These are phyloP conservation scores for Bimuria novae-zelandiae DNA, from an alignment of 2,329 filamentous ascomycete genomes.

Conservation along the genomic window DNA sequence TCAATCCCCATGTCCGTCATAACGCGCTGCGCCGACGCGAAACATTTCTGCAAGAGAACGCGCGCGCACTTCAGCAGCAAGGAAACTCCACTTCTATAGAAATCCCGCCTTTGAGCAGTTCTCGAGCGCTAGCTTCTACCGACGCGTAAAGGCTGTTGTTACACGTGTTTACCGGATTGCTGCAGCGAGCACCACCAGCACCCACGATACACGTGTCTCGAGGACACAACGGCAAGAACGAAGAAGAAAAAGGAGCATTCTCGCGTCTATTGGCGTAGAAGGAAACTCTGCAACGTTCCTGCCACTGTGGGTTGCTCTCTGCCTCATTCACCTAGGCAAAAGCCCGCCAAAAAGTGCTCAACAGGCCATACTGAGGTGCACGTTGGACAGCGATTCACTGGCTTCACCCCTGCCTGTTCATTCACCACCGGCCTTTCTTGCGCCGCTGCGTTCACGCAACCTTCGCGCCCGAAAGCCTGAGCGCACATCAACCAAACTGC, in stretches of 20 bases:
- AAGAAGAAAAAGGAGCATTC: constrained; percentile 5
- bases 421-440: neutral
- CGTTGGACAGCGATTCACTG: neutral
- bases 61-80: constrained; percentile 18
- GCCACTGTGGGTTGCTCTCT: neutral
- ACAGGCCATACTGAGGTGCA: neutral
- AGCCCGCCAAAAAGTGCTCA: neutral
- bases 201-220: constrained; percentile 15
- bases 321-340: neutral
- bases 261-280: neutral
- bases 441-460: neutral
- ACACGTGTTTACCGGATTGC: constrained; percentile 32
- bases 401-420: neutral
- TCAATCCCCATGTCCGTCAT: constrained; percentile 16
- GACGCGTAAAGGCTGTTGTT: constrained; percentile 32
- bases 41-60: constrained; percentile 16
- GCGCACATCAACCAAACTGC: neutral
- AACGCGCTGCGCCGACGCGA: constrained; percentile 7
- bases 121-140: constrained; percentile 17
- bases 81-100: constrained; percentile 12
- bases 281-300: neutral
- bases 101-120: constrained; percentile 8
- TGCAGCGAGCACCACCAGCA: constrained; percentile 14
- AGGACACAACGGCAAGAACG: constrained; percentile 16
- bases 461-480: neutral